These are phyloP conservation scores for Eutrema heterophyllum DNA, from an alignment of 345 rosid species.

Conservation along the genomic window DNA sequence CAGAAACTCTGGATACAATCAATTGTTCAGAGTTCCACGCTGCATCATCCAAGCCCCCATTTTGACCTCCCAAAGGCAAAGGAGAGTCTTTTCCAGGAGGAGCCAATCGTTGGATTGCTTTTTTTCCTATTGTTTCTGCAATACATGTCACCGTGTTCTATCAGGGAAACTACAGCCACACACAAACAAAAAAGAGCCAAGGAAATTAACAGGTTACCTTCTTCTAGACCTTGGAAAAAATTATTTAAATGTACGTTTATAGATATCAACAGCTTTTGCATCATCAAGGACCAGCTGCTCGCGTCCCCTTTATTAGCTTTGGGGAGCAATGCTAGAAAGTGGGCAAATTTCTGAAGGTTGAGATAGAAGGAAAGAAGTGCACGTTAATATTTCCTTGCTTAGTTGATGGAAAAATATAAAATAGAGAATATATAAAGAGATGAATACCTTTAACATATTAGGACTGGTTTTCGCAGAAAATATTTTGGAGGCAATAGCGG, in stretches of 20 bases:
- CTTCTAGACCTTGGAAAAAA: conserved; percentile 77
- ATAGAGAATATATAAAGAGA: neutral
- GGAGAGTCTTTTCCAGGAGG: conserved; percentile 73
- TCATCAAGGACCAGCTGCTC: conserved; percentile 65
- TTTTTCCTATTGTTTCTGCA: conserved; percentile 57
- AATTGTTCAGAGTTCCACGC: conserved; percentile 43
- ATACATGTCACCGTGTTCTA: conserved; percentile 7
- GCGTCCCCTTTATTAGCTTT: conserved; percentile 73
- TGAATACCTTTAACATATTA: conserved; percentile 55
- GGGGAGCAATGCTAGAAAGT: conserved; percentile 81
- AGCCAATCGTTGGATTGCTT: conserved; percentile 57
- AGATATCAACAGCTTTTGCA: conserved; percentile 62
- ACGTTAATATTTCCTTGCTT: conserved; percentile 6
- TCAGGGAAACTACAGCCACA: conserved; percentile 3
- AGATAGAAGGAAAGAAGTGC: conserved; percentile 6
- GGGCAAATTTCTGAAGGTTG: conserved; percentile 61
- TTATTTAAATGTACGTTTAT: conserved; percentile 56
- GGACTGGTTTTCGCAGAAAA: conserved; percentile 53
- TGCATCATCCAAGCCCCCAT: conserved; percentile 35
- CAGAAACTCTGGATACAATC: conserved; percentile 41
- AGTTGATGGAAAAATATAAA: neutral
- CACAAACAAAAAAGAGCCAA: neutral
- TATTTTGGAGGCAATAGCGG: conserved; percentile 56
- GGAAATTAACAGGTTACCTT: conserved; percentile 42
- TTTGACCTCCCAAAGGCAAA: conserved; percentile 57